Percentiles rank a stretch among this genome's conserved stretches.
phyloP scores from a whole-genome alignment of 2,329 filamentous ascomycete genomes.

The Ceratocystis papillata region DNA sequence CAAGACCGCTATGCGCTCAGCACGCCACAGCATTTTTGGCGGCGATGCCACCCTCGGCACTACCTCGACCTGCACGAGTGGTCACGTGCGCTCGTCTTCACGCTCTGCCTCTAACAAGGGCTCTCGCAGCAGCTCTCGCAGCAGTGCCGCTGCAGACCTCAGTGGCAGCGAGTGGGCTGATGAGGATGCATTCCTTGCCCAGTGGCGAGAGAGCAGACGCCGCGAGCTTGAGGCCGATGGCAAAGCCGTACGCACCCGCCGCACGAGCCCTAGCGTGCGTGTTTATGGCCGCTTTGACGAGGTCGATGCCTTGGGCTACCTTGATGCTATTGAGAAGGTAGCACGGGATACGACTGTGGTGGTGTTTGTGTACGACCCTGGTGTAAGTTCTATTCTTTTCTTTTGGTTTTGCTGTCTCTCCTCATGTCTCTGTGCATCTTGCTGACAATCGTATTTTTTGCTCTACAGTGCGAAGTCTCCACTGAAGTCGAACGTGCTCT shows the following conservation, averaged over 20 bases:
- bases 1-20: conserved; percentile 42
- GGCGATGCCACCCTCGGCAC: conserved; percentile 29
- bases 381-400: conserved; percentile 45
- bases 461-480: conserved; percentile 62
- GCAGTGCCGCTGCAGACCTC: conserved; percentile 24
- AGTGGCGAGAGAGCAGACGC: conserved; percentile 74
- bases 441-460: conserved; percentile 25
- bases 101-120: conserved; percentile 35
- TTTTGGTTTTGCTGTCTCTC: not conserved
- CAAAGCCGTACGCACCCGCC: conserved; percentile 48
- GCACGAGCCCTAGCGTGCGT: conserved; percentile 64
- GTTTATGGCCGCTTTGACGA: conserved; percentile 69
- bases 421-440: not conserved
- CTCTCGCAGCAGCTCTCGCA: conserved; percentile 36
- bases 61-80: conserved; percentile 2
- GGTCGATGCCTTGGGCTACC: conserved; percentile 81
- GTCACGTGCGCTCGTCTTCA: conserved; percentile 29
- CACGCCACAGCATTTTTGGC: conserved; percentile 47
- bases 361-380: conserved; percentile 83
- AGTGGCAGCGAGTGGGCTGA: conserved; percentile 39
- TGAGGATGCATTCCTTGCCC: conserved; percentile 69
- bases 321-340: conserved; percentile 94
- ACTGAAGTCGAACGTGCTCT: conserved; percentile 69
- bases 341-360: conserved; percentile 71
- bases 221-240: conserved; percentile 61